Evolutionary conservation across 139 green algal species (phyloP).

Genomic region (Spirogloea muscicola): DNA sequence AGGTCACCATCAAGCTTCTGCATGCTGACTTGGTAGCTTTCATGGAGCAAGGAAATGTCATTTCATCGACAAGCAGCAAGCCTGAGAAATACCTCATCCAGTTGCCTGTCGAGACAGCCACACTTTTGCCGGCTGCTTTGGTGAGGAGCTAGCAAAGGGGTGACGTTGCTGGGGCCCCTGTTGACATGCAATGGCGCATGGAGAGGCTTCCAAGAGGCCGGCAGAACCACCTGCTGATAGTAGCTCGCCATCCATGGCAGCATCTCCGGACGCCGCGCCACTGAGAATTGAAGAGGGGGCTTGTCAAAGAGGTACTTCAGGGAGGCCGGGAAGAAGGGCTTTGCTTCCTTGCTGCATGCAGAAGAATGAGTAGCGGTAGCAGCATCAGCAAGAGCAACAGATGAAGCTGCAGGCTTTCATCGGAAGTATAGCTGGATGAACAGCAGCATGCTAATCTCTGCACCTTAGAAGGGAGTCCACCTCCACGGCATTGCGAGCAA

Average conservation of each 20-base stretch:
- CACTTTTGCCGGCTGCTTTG: slow-evolving; percentile 4
- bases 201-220: not conserved
- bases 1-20: too few species aligned
- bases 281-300: not conserved
- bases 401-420: not conserved
- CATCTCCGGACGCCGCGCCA: not conserved
- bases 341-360: slow-evolving; percentile 10
- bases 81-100: not conserved
- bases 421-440: not conserved
- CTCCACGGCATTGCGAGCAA: not conserved
- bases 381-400: not conserved
- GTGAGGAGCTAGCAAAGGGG: not conserved
- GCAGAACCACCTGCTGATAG: not conserved
- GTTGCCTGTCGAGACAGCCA: not conserved
- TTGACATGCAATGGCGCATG: not conserved
- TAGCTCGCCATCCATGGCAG: slow-evolving; percentile 5
- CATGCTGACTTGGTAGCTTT: too few species aligned
- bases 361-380: not conserved
- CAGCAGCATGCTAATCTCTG: not conserved
- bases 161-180: not conserved
- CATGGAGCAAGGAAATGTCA: too few species aligned
- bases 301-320: slow-evolving; percentile 15
- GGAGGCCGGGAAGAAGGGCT: slow-evolving; percentile 14
- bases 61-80: not conserved
- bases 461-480: slow-evolving; percentile 5